Base-by-base conservation (phyloP, 805 yeast genomes). In the Yarrowia divulgata region DNA sequence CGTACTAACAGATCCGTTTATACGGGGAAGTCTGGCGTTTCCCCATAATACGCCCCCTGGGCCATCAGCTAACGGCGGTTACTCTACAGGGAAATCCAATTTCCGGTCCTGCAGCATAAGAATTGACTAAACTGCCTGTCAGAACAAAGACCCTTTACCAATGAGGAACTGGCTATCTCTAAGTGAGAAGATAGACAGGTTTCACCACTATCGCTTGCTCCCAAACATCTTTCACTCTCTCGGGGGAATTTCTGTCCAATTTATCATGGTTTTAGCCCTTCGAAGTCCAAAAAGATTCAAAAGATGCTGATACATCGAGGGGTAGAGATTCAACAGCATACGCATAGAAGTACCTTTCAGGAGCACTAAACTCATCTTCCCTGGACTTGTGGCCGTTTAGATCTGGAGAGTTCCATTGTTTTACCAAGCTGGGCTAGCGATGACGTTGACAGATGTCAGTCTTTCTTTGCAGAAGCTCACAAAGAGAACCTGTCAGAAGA, bases 41-140 rank as follows among this genome's bases (percentile, higher is more conserved):
- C 13, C 50, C 48, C 48, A 45, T 45, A 45, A 45, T 45, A 45
- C 9, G 13, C 19, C 48, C 48, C 50, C 32, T 46, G 32, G 32
- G 12, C 8, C n/a, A 13, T 16, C 50, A 10, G 48, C 48, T 18
- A 45, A 10, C 48, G 29, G 29, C 29, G 29, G 29, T 23, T 23
- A 23, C 29, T 23, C 29, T 23, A 2, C 29, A 23, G 29, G 29
- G 29, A 23, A 23, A 23, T 23, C 32, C 50, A 46, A 46, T 46
- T 12, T 46, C 46, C 46, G 18, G n/a, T 40, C 48, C 48, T 45
- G 50, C 50, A 46, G 50, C 10, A 45, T 45, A 45, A 45, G 14
- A 45, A 10, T 29, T 45, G 48, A 42, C 46, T 42, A 42, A 42
- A 42, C 48, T 9, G 29, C 48, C 3, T 6, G 14, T 10, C 29